Evolutionary conservation across 2,329 filamentous ascomycete species (phyloP), one percentile per base, ranked within the genome.

Genomic region (Stachybotrys chartarum): DNA sequence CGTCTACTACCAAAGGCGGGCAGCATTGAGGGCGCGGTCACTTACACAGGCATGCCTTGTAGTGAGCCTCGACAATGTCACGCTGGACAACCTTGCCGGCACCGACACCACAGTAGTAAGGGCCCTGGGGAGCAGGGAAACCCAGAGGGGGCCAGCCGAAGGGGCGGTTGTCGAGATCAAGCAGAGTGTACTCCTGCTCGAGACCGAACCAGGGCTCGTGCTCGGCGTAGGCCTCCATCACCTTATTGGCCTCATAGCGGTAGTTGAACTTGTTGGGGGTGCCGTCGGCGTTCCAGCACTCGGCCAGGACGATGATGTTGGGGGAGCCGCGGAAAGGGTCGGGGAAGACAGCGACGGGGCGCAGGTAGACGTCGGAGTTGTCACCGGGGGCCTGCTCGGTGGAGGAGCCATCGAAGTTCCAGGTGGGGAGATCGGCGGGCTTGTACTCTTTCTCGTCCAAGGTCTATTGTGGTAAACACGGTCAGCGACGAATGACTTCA

Each of bases 181-280:
- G 68, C 12, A 75, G 66, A 8, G 73, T 97, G 83, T 97, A 97
- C 76, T 97, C 93, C 73, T 97, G 93, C 74, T 96, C 93, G 17
- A 99, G 86, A 76, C 94, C 94, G 76, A 97, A 99, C 94, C 93
- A 97, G 70, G 94, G 92, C 72, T 88, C 81, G 67, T 93, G 87
- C 56, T 85, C 79, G 72, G 86, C 86, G 75, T 97, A 86, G 60
- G 86, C 82, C 75, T 94, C 85, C 90, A 97, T 96, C 67, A 97
- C 81, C 75, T 94, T 88, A 70, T 84, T 84, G 68, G 86, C 88
- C 69, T 97, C 93, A 73, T 97, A 88, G 65, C 94, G 90, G 86
- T 87, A 90, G 88, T 99, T 99, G 88, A 84, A 97, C 77, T 96
- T 92, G 86, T 97, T 99, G 75, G 94, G 94, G 60, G 86, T 91